Conservation (phyloP, 805 yeast species). For the Myxozyma kluyveri region DNA sequence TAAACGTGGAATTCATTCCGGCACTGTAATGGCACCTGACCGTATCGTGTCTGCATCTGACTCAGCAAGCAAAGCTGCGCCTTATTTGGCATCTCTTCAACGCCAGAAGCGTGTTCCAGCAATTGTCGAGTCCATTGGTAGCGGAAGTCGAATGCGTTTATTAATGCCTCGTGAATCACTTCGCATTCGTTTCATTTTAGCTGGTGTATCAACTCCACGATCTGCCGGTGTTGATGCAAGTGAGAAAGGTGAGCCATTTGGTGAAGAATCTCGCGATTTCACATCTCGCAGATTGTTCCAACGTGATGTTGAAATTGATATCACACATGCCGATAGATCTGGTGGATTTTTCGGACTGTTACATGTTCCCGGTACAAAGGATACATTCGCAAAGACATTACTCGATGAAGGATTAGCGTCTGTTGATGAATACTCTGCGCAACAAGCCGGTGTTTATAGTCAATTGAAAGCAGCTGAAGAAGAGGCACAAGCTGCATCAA, state of each 20-base stretch:
- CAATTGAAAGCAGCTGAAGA: constrained; percentile 62
- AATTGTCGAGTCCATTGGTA: constrained; percentile 66
- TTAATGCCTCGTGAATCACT: constrained; percentile 68
- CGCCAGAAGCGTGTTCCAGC: constrained; percentile 64
- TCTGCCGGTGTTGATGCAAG: constrained; percentile 29
- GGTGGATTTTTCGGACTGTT: constrained; percentile 80
- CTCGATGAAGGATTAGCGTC: constrained; percentile 62
- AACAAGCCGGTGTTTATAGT: constrained; percentile 50
- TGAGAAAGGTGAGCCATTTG: constrained; percentile 34
- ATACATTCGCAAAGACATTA: constrained; percentile 49
- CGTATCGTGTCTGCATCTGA: constrained; percentile 80
- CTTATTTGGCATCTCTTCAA: constrained; percentile 66
- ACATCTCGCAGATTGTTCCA: constrained; percentile 59
- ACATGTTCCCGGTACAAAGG: constrained; percentile 44
- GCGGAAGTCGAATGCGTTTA: constrained; percentile 67
- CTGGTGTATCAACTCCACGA: constrained; percentile 59
- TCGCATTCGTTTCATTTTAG: constrained; percentile 66
- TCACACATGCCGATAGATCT: constrained; percentile 66
- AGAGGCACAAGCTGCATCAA: constrained; percentile 51
- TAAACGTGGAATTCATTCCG: constrained; percentile 61
- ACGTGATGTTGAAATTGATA: constrained; percentile 68
- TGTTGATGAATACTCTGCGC: constrained; percentile 64
- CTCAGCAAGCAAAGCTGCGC: constrained; percentile 64
- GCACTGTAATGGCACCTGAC: constrained; percentile 56
- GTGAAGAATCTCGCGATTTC: constrained; percentile 54